Conservation (phyloP, 768 basidiomycete genomes). For the Tulasnella sp. region DNA sequence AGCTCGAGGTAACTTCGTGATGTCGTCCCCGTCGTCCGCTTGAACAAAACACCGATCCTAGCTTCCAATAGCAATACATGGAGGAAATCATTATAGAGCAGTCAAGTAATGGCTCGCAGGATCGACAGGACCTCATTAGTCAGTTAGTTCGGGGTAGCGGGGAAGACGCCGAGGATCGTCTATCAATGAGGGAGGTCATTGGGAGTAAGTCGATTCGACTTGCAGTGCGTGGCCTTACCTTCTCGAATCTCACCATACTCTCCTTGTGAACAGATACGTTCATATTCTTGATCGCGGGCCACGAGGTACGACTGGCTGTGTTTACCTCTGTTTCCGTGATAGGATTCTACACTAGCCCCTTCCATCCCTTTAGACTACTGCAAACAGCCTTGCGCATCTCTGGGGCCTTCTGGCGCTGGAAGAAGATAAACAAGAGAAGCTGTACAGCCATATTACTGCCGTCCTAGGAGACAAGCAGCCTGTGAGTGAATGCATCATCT, state of each 20-base stretch:
- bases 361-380: constrained; percentile 3
- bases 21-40: not conserved
- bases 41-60: not conserved
- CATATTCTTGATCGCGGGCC: constrained; percentile 9
- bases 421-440: constrained; percentile 12
- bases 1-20: not conserved
- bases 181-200: not conserved
- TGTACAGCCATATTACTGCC: not conserved
- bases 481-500: not conserved
- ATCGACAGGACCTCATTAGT: not conserved
- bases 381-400: not conserved
- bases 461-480: not conserved
- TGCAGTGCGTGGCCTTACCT: not conserved
- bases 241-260: not conserved
- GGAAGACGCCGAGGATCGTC: not conserved
- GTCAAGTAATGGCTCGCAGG: not conserved
- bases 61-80: not conserved
- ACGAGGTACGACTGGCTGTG: not conserved
- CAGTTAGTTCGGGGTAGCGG: not conserved
- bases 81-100: constrained; percentile 1
- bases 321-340: not conserved
- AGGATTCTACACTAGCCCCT: too few species aligned
- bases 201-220: not conserved
- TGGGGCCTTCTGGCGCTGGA: constrained; percentile 5
- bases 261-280: not conserved